phyloP scores from a whole-genome alignment of 352 stramenopile genomes.

The Globisporangium yorkense region DNA sequence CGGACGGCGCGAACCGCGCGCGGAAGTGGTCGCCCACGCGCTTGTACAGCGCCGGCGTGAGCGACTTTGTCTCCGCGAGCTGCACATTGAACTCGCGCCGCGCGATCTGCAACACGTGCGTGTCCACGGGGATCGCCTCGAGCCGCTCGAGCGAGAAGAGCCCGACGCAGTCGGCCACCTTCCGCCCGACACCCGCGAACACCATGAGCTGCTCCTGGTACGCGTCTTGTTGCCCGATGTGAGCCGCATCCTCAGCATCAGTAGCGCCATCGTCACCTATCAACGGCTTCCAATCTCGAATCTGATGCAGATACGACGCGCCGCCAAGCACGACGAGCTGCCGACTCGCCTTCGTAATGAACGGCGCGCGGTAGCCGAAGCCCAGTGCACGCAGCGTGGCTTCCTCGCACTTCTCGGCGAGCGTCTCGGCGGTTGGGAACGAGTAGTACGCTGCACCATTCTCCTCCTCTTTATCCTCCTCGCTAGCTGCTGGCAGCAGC shows the following conservation, averaged over 20 bases:
- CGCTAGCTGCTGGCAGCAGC: conserved; percentile 24
- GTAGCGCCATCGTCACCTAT: neutral
- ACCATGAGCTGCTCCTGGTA: conserved; percentile 60
- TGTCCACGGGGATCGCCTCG: conserved; percentile 95
- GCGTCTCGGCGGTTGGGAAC: conserved; percentile 86
- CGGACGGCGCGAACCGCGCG: conserved; percentile 78
- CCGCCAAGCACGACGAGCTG: conserved; percentile 64
- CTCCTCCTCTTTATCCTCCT: neutral
- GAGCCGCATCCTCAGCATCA: too few species aligned
- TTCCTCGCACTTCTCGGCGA: conserved; percentile 73
- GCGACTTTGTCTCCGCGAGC: conserved; percentile 49
- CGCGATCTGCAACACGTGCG: conserved; percentile 96
- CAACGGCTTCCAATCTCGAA: conserved; percentile 29
- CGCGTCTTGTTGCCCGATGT: neutral
- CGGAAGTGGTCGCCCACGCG: conserved; percentile 93
- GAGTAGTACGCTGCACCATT: conserved; percentile 51
- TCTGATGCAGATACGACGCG: conserved; percentile 44
- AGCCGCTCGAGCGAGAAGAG: conserved; percentile 94
- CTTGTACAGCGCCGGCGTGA: conserved; percentile 84
- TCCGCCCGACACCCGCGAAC: conserved; percentile 86
- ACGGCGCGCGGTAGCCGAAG: conserved; percentile 89
- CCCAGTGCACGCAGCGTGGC: conserved; percentile 76
- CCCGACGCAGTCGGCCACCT: conserved; percentile 97
- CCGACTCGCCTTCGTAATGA: conserved; percentile 78
- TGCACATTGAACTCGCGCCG: conserved; percentile 67